These are phyloP conservation scores for Phytophthora syringae DNA, from an alignment of 352 stramenopile genomes.

Conservation along the genomic window DNA sequence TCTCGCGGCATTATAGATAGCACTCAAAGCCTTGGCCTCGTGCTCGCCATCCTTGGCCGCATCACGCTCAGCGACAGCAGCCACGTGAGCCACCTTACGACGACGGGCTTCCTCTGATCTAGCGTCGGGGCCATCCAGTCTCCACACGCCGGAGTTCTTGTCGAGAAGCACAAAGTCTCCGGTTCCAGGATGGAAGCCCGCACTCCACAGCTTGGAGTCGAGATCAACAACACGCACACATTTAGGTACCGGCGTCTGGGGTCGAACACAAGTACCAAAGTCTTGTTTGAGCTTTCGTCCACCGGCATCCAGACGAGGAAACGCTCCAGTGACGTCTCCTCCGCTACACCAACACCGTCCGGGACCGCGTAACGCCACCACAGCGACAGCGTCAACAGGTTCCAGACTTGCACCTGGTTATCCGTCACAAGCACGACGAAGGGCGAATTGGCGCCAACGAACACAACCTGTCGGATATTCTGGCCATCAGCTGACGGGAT, in stretches of 20 bases:
- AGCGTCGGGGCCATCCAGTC: constrained; percentile 56
- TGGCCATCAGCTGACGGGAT: constrained; percentile 67
- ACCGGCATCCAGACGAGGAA: constrained; percentile 60
- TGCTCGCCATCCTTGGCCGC: constrained; percentile 32
- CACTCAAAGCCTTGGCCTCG: constrained; percentile 50
- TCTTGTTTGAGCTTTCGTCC: constrained; percentile 31
- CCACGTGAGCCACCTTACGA: constrained; percentile 43
- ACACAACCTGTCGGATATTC: constrained; percentile 61
- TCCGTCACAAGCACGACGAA: constrained; percentile 69
- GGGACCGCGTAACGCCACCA: constrained; percentile 79
- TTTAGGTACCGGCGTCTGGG: constrained; percentile 57
- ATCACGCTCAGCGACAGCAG: constrained; percentile 19
- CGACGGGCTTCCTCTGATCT: constrained; percentile 41
- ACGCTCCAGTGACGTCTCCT: constrained; percentile 46
- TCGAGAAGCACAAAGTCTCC: constrained; percentile 71
- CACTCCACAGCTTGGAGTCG: constrained; percentile 47
- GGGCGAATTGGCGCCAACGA: constrained; percentile 61
- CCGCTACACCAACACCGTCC: constrained; percentile 35
- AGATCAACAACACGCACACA: constrained; percentile 53
- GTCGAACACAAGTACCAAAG: constrained; percentile 60
- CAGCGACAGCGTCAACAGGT: constrained; percentile 66
- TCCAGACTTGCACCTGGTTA: constrained; percentile 78
- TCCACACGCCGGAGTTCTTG: constrained; percentile 61
- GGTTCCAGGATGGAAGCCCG: constrained; percentile 64
- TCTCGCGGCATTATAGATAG: constrained; percentile 50